Base-by-base conservation (phyloP, 2,329 filamentous ascomycete species). In the Aspergillus phoenicis region DNA sequence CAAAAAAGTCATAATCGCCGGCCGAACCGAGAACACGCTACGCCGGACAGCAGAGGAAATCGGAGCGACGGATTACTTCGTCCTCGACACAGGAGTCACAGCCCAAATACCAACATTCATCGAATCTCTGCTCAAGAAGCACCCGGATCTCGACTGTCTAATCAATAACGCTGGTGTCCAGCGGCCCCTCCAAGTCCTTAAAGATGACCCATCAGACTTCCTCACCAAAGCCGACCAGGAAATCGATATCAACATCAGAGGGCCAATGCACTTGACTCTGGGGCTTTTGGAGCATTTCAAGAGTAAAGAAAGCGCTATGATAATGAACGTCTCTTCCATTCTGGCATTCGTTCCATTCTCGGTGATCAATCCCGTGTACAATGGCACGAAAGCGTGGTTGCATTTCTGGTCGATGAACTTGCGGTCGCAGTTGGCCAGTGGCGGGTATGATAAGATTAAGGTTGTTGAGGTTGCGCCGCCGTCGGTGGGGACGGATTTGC, bases 101-200 rank as follows among this genome's bases (percentile, higher is more conserved):
- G 55, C 70, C 0, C 68, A 74, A 1, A 69, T 73, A 8, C 75
- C 81, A 0, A 47, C 55, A 0, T 85, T 86, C 62, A 72, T 82
- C 57, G 59, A 77, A 45, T 77, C 75, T 15, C 68, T 87, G 45
- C 80, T 76, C 3, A 64, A 62, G 2, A 80, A 85, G 5, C 81
- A 87, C 65, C 83, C 82, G 0, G 80, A 85, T 5, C 69, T 87
- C 2, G 84, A 87, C 71, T 87, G 84, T 64, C 68, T 87, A 0
- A 75, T 87, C 68, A 87, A 87, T 73, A 87, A 87, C 58, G 84
- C 84, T 0, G 84, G 84, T 2, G 82, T 87, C 0, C 84, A 87
- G 68, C 73, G 83, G 2, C 85, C 83, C 0, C 77, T 87, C 1
- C 71, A 83, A 15, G 75, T 84, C 0, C 77, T 75, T 43, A 68